Base-by-base conservation (phyloP, 768 basidiomycete genomes). In the Clitopilus hobsonii region DNA sequence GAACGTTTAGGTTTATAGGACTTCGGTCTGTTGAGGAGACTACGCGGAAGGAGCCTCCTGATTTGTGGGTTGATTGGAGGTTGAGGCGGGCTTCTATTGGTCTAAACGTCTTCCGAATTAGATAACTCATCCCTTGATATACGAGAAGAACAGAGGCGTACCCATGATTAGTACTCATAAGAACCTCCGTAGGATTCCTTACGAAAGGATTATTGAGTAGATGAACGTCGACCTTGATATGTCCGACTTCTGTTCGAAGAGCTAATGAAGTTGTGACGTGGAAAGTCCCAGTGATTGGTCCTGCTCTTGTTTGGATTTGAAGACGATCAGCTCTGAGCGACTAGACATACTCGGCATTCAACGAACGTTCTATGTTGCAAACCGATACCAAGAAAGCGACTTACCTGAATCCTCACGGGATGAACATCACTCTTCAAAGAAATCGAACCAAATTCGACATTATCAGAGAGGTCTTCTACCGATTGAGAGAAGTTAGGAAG, bases 401-500 rank as follows among this genome's bases (percentile, higher is more conserved):
- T 38, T 26, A 55, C 54, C 36, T 38, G 48, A 13, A 55, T 38
- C 5, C 25, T 29, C 4, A 55, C 50, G 22, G 28, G 49, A 26
- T 50, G 22, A 25, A 29, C 32, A 6, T 30, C 18, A 6, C 30
- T 14, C 11, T 36, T 51, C 16, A 55, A 50, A 38, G 54, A 38
- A 11, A 55, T 18, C 1, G 49, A 6, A 16, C 27, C 54, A 14
- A 55, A 50, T 22, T 50, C n/a, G 24, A 55, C 24, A 3, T 22
- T 49, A 10, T 55, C 54, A 3, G 54, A 48, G 1, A 49, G 36
- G 13, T 69, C 65, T 16, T 61, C 69, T 14, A 82, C 51, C 11
- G 56, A 52, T 45, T 80, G 75, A 20, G 54, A 38, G 54, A 76
- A 80, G 48, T 69, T 68, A 10, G 74, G 75, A 26, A 79, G 52